These are phyloP conservation scores for Yamadazyma taylorii DNA, from an alignment of 1,139 yeast species.

Conservation along the genomic window DNA sequence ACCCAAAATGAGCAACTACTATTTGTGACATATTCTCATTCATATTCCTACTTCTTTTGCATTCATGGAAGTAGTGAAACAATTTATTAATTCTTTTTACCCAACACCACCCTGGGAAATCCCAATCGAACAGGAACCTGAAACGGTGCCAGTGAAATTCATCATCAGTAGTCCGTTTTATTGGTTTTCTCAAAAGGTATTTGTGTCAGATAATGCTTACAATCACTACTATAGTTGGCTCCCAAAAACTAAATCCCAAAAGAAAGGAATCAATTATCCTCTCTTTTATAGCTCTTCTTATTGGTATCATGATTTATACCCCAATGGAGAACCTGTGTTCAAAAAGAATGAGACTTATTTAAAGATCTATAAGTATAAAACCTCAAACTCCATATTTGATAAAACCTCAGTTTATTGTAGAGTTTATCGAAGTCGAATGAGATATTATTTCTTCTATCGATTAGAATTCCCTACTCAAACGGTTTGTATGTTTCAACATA, in stretches of 20 bases:
- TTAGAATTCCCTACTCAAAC: constrained; percentile 2
- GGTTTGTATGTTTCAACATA: constrained; percentile 3
- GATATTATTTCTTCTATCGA: constrained; percentile 1
- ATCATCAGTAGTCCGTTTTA: constrained; percentile 3
- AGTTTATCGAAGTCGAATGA: constrained; percentile 1
- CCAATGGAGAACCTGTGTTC: background rate
- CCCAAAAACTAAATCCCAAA: constrained; percentile 4
- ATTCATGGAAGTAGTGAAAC: constrained; percentile 1
- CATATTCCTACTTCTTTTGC: too few relatives aligned
- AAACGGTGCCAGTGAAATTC: constrained; percentile 4
- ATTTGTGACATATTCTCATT: too few relatives aligned
- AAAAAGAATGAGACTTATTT: constrained; percentile 5
- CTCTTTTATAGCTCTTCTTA: constrained; percentile 1
- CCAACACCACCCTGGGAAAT: constrained; percentile 3
- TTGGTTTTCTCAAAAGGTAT: constrained; percentile 5
- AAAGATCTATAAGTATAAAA: constrained; percentile 4
- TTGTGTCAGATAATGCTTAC: constrained; percentile 5
- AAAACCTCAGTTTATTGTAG: constrained; percentile 2
- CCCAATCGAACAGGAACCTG: constrained; percentile 1
- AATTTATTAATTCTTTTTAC: background rate
- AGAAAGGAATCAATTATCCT: constrained; percentile 2
- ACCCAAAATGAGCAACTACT: too few relatives aligned
- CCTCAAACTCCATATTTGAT: constrained; percentile 3
- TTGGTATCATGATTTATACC: constrained; percentile 4
- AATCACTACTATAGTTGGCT: constrained; percentile 5